Percentiles rank a stretch among this genome's conserved stretches.
phyloP scores from a whole-genome alignment of 73 alveolate genomes.

The Tetrahymena malaccensis region DNA sequence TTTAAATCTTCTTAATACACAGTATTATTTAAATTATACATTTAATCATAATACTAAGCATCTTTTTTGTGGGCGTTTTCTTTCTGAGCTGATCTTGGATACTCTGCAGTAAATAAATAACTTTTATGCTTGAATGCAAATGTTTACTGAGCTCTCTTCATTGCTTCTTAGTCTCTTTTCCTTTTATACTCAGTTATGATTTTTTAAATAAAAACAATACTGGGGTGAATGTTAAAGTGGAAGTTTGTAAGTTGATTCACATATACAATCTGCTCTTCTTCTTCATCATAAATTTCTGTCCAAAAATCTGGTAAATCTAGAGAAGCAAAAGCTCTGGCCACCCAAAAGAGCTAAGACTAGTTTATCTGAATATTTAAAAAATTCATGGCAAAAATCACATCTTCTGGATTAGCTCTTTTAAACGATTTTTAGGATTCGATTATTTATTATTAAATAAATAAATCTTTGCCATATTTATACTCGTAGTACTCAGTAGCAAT shows the following conservation, averaged over 20 bases:
- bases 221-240: background rate
- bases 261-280: background rate
- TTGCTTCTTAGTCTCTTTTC: background rate
- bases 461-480: background rate
- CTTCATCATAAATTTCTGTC: background rate
- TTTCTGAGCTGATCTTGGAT: background rate
- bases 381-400: background rate
- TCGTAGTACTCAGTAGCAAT: background rate
- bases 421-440: background rate
- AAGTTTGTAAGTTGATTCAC: background rate
- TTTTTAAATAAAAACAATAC: background rate
- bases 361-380: background rate
- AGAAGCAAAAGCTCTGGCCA: background rate
- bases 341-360: background rate
- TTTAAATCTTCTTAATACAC: background rate
- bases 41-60: background rate
- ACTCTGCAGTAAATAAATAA: background rate
- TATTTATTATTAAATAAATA: background rate
- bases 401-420: background rate
- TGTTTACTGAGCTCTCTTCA: background rate
- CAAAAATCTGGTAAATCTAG: background rate
- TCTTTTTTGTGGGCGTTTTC: background rate
- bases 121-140: background rate
- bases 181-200: background rate
- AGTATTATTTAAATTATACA: background rate